These are phyloP conservation scores for Vigna trinervia DNA, from an alignment of 306 rosid genomes.

Conservation along the genomic window DNA sequence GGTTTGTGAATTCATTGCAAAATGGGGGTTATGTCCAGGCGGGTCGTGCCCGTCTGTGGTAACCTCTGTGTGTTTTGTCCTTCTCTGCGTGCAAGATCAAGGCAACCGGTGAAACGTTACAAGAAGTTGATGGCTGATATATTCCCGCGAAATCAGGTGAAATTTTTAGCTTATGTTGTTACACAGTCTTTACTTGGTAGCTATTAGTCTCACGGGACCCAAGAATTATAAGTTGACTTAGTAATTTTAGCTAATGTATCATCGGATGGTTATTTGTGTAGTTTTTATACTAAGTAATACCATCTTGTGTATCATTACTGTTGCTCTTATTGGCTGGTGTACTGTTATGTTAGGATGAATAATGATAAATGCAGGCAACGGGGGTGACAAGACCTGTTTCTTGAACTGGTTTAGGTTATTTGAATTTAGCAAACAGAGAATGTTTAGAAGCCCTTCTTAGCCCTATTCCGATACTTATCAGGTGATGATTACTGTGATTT, in stretches of 20 bases:
- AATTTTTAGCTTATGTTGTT: slow-evolving; percentile 28
- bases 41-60: slow-evolving; percentile 96
- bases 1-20: slow-evolving; percentile 48
- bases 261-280: slow-evolving; percentile 26
- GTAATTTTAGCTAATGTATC: slow-evolving; percentile 10
- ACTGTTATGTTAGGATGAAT: slow-evolving; percentile 3
- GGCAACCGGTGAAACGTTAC: slow-evolving; percentile 97
- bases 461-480: slow-evolving; percentile 12
- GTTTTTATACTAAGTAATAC: slow-evolving; percentile 32
- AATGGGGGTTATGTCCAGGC: slow-evolving; percentile 99
- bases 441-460: slow-evolving; percentile 23
- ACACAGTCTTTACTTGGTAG: slow-evolving; percentile 19
- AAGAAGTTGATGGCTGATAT: slow-evolving; percentile 84
- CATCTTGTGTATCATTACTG: slow-evolving; percentile 26
- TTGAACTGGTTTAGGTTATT: slow-evolving; percentile 3
- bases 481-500: slow-evolving; percentile 29
- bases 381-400: slow-evolving; percentile 4
- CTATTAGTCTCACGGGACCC: not conserved
- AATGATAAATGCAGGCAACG: slow-evolving; percentile 20
- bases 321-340: slow-evolving; percentile 8
- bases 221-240: slow-evolving; percentile 15
- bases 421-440: slow-evolving; percentile 31
- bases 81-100: slow-evolving; percentile 91
- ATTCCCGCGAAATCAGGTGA: slow-evolving; percentile 87
- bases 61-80: slow-evolving; percentile 98